Evolutionary conservation across 768 basidiomycete genomes (phyloP).

Genomic region (Heimioporus sp.): DNA sequence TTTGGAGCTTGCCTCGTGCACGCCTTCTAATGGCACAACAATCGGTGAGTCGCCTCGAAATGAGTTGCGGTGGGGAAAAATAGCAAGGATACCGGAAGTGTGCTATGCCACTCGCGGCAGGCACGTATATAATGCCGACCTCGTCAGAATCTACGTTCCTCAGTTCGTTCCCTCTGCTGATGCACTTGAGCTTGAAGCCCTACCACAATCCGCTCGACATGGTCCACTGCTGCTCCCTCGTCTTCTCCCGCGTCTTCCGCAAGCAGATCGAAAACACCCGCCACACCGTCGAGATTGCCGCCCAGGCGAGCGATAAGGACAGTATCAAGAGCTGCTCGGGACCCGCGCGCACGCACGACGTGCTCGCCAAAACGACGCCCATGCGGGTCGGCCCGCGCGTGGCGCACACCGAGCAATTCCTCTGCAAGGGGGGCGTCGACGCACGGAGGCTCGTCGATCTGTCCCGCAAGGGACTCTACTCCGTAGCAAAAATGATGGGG

Average conservation of each 20-base stretch:
- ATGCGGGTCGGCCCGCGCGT: conserved; percentile 32
- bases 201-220: conserved; percentile 22
- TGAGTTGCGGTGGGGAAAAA: conserved; percentile 12
- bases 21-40: conserved; percentile 15
- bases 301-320: conserved; percentile 21
- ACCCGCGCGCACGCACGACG: conserved; percentile 29
- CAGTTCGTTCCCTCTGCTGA: conserved; percentile 13
- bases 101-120: conserved; percentile 14
- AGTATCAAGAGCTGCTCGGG: conserved; percentile 34
- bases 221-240: conserved; percentile 22
- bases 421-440: conserved; percentile 37
- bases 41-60: conserved; percentile 18
- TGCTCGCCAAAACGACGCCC: conserved; percentile 21
- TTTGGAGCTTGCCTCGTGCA: conserved; percentile 27
- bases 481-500: conserved; percentile 32
- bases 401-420: conserved; percentile 33
- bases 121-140: conserved; percentile 20
- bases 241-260: conserved; percentile 22
- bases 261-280: conserved; percentile 19
- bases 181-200: conserved; percentile 25
- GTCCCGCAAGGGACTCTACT: conserved; percentile 33
- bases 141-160: conserved; percentile 9
- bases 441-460: conserved; percentile 32
- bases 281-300: conserved; percentile 19
- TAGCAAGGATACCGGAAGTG: conserved; percentile 14